Base-by-base conservation (phyloP, 1,284 basidiomycete genomes). In the Entoloma clypeatum region DNA sequence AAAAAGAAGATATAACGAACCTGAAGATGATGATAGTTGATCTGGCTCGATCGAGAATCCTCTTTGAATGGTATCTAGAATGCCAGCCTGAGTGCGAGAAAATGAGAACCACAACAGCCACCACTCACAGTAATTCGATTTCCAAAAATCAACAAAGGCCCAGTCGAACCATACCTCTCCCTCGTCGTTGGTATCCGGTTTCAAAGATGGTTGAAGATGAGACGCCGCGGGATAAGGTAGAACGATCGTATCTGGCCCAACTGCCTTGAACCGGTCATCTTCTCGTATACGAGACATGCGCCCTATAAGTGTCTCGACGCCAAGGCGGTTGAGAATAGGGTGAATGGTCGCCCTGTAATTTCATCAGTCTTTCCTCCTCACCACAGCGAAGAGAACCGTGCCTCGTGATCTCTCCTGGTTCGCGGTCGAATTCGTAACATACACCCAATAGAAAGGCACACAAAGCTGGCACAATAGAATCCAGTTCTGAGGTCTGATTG, bases 141-240 rank as follows among this genome's bases (percentile, higher is more conserved):
- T 97, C 86, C 92, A 94, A 60, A 98, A 99, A 62, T 99, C 95
- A n/a, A 97, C 84, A 65, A 98, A 99, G 2, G 84, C 78, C 92
- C 93, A 98, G 60, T 98, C 93, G 59, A 99, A 91, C 95, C 94
- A 99, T 23, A 97, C 71, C 59, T 94, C 94, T n/a, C 79, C 79
- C 51, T 89, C 86, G 48, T 77, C 77, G 37, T 75, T 64, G 19
- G 61, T 62, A 29, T 66, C 61, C n/a, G 61, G 48, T 54, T 68
- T 64, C 13, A 61, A 52, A 2, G 58, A 62, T 3, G 64, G 58
- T 23, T 65, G 64, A 14, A 63, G 54, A 32, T 64, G 55, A 1
- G 64, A 50, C 3, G 65, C 54, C 11, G 62, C 56, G 19, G 77
- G 73, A 41, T 73, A 75, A 13, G 70, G 57, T 13, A 79, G 57